Evolutionary conservation across 441 rosid species (phyloP).

Genomic region (Euphorbia neoarborescens): DNA sequence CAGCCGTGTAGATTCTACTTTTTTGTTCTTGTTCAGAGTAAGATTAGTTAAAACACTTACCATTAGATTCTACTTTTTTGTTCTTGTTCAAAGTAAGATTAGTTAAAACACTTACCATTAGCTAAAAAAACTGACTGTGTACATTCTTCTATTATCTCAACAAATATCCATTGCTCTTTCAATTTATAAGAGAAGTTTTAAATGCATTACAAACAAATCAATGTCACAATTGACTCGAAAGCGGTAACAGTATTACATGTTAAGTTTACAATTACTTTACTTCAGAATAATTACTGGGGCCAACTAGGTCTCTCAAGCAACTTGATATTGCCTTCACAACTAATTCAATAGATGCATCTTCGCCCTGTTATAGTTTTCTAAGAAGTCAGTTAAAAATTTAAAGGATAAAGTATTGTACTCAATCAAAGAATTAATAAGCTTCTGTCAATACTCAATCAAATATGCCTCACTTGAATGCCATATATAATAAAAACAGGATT

Average conservation of each 20-base stretch:
- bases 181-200: not conserved
- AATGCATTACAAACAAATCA: not conserved
- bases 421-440: no score
- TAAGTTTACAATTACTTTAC: conserved; percentile 31
- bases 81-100: no score
- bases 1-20: no score
- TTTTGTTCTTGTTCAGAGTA: not conserved
- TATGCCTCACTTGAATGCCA: conserved; percentile 39
- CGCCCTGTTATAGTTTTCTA: conserved; percentile 36
- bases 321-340: conserved; percentile 78
- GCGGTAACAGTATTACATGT: conserved; percentile 6
- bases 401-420: not conserved
- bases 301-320: conserved; percentile 81
- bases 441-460: not conserved
- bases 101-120: no score
- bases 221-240: conserved; percentile 3
- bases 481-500: conserved; percentile 54
- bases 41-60: not conserved
- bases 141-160: not conserved
- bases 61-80: no score
- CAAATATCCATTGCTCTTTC: not conserved
- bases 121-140: not conserved
- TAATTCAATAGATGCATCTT: conserved; percentile 77
- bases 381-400: conserved; percentile 2
- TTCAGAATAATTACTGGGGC: conserved; percentile 65